These are phyloP conservation scores for Tympanopsis confertula DNA, from an alignment of 2,329 filamentous ascomycete species.

Conservation along the genomic window DNA sequence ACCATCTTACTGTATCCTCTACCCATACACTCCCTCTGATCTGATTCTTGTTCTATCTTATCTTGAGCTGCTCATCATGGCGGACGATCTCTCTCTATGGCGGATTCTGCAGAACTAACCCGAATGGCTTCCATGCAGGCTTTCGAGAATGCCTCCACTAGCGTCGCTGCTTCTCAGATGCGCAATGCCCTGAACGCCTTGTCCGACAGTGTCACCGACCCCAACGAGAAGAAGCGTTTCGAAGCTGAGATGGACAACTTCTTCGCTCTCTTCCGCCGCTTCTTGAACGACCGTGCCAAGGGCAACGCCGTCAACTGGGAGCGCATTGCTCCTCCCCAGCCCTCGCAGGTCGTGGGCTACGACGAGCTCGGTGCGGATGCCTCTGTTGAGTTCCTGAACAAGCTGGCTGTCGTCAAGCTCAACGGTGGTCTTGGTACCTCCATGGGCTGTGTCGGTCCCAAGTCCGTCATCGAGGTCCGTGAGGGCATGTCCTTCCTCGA, in stretches of 20 bases:
- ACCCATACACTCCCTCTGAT: no score
- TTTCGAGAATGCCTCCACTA: slow-evolving; percentile 98
- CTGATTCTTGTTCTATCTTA: no score
- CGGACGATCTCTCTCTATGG: no score
- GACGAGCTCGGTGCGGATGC: slow-evolving; percentile 79
- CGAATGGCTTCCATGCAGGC: slow-evolving; percentile 30
- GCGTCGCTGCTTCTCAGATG: slow-evolving; percentile 96
- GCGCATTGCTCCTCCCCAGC: slow-evolving; percentile 84
- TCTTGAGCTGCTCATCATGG: no score
- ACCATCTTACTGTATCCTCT: no score
- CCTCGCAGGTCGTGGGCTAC: slow-evolving; percentile 91
- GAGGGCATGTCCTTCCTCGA: slow-evolving; percentile 99
- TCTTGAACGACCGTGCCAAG: slow-evolving; percentile 98
- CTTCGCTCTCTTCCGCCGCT: slow-evolving; percentile 95
- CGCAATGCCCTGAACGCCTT: slow-evolving; percentile 92
- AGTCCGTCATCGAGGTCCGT: slow-evolving; percentile 98
- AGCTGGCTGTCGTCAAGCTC: slow-evolving; percentile 96
- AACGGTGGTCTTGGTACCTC: slow-evolving; percentile 98
- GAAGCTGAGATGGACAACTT: slow-evolving; percentile 99
- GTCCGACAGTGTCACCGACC: slow-evolving; percentile 77
- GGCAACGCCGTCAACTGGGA: slow-evolving; percentile 92
- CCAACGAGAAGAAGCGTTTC: slow-evolving; percentile 77
- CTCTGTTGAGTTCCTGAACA: slow-evolving; percentile 88
- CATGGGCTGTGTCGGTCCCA: slow-evolving; percentile 98
- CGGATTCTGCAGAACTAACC: background rate